Evolutionary conservation across 1,139 yeast species (phyloP).

Genomic region (Saccharomyces hybrid): DNA sequence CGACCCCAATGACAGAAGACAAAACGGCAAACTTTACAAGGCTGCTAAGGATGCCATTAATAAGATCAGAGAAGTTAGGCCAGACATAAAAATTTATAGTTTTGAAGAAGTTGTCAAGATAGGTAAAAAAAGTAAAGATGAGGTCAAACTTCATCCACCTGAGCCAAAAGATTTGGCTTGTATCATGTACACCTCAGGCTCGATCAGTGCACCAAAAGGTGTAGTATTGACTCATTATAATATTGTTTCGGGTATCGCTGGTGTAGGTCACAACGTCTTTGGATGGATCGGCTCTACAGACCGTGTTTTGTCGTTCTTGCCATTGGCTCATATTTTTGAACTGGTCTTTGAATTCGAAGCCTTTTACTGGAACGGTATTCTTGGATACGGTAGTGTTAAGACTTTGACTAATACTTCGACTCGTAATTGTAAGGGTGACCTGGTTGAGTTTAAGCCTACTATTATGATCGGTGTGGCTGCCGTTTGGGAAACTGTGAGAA

Average conservation of each 20-base stretch:
- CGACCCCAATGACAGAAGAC: constrained; percentile 55
- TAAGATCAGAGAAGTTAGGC: constrained; percentile 54
- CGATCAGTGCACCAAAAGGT: constrained; percentile 97
- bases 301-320: constrained; percentile 78
- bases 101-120: constrained; percentile 56
- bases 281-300: constrained; percentile 48
- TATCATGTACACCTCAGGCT: constrained; percentile 98
- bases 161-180: constrained; percentile 69
- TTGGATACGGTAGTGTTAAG: constrained; percentile 91
- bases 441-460: constrained; percentile 81
- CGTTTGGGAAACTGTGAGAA: constrained; percentile 93
- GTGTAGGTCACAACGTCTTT: constrained; percentile 60
- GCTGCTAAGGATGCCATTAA: constrained; percentile 50
- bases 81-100: constrained; percentile 64
- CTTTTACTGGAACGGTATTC: constrained; percentile 82
- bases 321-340: constrained; percentile 94
- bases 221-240: constrained; percentile 77
- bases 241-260: constrained; percentile 76
- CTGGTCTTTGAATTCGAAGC: constrained; percentile 72
- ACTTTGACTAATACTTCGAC: constrained; percentile 79
- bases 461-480: constrained; percentile 98
- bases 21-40: constrained; percentile 47
- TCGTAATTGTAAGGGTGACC: constrained; percentile 81
- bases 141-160: constrained; percentile 38
- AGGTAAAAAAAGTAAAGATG: constrained; percentile 46